Evolutionary conservation across 805 yeast genomes (phyloP), one percentile per base, ranked within the genome.

Genomic region (Starmerella kuoi): DNA sequence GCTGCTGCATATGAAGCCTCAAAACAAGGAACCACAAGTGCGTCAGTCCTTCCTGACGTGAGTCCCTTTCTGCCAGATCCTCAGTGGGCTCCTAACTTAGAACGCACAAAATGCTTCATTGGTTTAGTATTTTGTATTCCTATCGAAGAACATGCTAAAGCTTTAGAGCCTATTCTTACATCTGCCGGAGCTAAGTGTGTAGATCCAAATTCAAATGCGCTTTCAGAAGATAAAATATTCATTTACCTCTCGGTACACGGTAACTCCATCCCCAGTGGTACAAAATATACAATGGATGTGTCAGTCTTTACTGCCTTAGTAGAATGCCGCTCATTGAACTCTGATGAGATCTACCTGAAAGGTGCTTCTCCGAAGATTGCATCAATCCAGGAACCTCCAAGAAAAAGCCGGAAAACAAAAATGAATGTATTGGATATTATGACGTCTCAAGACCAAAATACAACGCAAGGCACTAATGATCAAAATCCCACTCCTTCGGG

Each of bases 181-280:
- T 50, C 50, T 5, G 61, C 59, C 1, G 57, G 56, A 2, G 65
- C 60, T 0, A 21, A 33, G n/a, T 23, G 36, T 28, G 33, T 30
- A 15, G 14, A 17, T 14, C 17, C 27, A 32, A 7, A 12, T 6
- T 15, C n/a, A 14, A 14, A 9, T 25, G 28, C 28, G 14, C 9
- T 11, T 9, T 11, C 12, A 14, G 9, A 8, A n/a, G 17, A 30
- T 15, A 19, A n/a, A 8, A 15, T 30, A 8, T 30, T 8, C 11
- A 30, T 9, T 11, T 30, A 30, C 18, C 9, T 9, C 33, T 11
- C 18, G 12, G 8, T 11, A 11, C 18, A n/a, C 18, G 11, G 19
- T 30, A 30, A 14, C 18, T 9, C 17, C 8, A 30, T 11, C 18
- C 18, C 33, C 12, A n/a, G 18, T 8, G 33, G 33, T 7, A 30